Base-by-base conservation (phyloP, 345 rosid genomes). In the Noccaea bulbosa region DNA sequence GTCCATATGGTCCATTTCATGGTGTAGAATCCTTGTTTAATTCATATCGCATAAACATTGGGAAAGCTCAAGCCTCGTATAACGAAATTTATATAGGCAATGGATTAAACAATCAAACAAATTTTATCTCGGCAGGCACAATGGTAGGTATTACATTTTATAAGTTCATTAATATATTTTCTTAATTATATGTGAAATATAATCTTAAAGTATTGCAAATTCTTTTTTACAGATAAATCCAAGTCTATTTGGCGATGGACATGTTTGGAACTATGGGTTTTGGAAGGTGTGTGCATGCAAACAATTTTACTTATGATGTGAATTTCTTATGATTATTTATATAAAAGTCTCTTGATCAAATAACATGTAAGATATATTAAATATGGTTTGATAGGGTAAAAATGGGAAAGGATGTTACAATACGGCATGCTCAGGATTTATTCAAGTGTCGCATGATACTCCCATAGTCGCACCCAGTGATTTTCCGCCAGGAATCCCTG, bases 351-450 rank as follows among this genome's bases (percentile, higher is more conserved):
- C 30, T 30, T 12, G 5, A 38, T n/a, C n/a, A 8, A 17, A 5
- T 53, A 52, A 52, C 4, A 44, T 44, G 15, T 55, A 7, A 11
- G 43, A 17, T 5, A 17, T 5, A 33, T 20, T 3, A 20, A 56
- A 59, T 48, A 59, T 70, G 8, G 16, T 32, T 44, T 48, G n/a
- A 32, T 46, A 71, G 68, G 75, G 69, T 62, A 62, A 62, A 41
- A 11, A 62, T 62, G 54, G 69, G n/a, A 60, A 59, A 4, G 39
- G 54, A 17, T 71, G 69, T 34, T 71, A 32, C 27, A 71, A 71
- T 52, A 62, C 34, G 0, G 27, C 7, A 12, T 71, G 75, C 10
- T 30, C 38, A 6, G 62, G 75, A 4, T 71, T 71, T 62, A 46
- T 71, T 62, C 69, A 71, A 62, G 62, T 71, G 30, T 58, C 74